phyloP scores from a whole-genome alignment of 495 filamentous ascomycete genomes.

The Hypoxylon rickii region DNA sequence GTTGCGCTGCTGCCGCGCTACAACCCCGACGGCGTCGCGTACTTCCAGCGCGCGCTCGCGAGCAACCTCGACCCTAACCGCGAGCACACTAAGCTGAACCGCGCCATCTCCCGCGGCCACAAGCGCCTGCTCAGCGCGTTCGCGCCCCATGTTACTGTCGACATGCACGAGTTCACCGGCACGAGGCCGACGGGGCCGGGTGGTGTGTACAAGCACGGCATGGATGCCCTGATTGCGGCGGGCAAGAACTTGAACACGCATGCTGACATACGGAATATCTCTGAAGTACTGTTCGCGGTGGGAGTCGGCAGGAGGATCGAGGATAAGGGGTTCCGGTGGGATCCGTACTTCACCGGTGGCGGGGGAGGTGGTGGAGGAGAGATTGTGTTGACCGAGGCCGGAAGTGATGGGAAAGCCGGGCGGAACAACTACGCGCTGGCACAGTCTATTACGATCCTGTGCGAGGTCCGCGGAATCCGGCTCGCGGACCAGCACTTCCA shows the following conservation, averaged over 20 bases:
- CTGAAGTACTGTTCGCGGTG: slow-evolving; percentile 37
- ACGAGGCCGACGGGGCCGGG: slow-evolving; percentile 9
- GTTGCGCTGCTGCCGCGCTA: slow-evolving; percentile 37
- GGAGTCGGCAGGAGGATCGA: slow-evolving; percentile 27
- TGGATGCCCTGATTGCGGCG: slow-evolving; percentile 41
- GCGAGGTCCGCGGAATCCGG: slow-evolving; percentile 40
- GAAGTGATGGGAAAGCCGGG: slow-evolving; percentile 40
- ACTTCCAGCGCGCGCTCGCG: slow-evolving; percentile 40
- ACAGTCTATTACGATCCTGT: slow-evolving; percentile 37
- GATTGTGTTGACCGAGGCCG: slow-evolving; percentile 37
- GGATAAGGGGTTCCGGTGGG: slow-evolving; percentile 36
- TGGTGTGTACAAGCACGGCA: slow-evolving; percentile 36
- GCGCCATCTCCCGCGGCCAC: slow-evolving; percentile 38
- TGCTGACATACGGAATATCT: slow-evolving; percentile 37
- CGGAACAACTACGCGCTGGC: slow-evolving; percentile 40
- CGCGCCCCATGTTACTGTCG: slow-evolving; percentile 37
- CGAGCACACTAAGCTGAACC: slow-evolving; percentile 40
- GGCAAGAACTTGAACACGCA: slow-evolving; percentile 45
- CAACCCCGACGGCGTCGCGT: slow-evolving; percentile 38
- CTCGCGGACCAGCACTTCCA: slow-evolving; percentile 41
- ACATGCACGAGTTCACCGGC: slow-evolving; percentile 43
- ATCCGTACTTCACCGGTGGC: slow-evolving; percentile 40
- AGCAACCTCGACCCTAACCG: slow-evolving; percentile 44
- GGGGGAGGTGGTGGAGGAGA: slow-evolving; percentile 2
- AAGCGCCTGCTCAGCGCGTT: slow-evolving; percentile 39